Conservation (phyloP, 108 stramenopile genomes). For the Discostella pseudostelligera region DNA sequence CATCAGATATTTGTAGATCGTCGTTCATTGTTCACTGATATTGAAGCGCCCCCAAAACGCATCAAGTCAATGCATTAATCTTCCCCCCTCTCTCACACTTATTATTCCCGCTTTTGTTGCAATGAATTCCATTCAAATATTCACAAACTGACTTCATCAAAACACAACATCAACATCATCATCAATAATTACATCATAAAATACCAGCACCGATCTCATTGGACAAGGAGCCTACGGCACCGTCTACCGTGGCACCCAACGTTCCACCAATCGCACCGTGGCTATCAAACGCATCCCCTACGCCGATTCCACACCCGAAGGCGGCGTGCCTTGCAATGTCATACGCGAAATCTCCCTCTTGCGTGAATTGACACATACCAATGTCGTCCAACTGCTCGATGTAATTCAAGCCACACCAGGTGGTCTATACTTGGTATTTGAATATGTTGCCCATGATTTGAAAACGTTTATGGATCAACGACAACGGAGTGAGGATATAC, state of each 20-base stretch:
- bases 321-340: constrained; percentile 88
- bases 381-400: constrained; percentile 78
- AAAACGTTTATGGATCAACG: constrained; percentile 83
- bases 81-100: too few relatives aligned
- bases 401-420: constrained; percentile 79
- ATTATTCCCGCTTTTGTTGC: too few relatives aligned
- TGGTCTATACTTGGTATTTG: constrained; percentile 86
- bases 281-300: constrained; percentile 92
- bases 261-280: constrained; percentile 70
- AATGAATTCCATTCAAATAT: too few relatives aligned
- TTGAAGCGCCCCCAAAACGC: not conserved
- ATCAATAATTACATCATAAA: too few relatives aligned
- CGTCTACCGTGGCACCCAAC: constrained; percentile 95
- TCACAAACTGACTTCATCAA: too few relatives aligned
- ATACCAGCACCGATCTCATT: constrained; percentile 85
- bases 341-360: constrained; percentile 89
- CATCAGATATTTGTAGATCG: too few relatives aligned
- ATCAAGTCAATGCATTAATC: too few relatives aligned
- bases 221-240: constrained; percentile 99
- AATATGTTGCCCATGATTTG: constrained; percentile 81
- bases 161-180: too few relatives aligned
- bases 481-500: constrained; percentile 69
- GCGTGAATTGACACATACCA: constrained; percentile 81
- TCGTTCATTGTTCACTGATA: constrained; percentile 6
- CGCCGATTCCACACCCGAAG: constrained; percentile 82